A percentile compares a stretch with the other conserved stretches of the same genome.
Evolutionary conservation across 148 eudicot species (phyloP).

Genomic region (Tetragonia tetragonoides): DNA sequence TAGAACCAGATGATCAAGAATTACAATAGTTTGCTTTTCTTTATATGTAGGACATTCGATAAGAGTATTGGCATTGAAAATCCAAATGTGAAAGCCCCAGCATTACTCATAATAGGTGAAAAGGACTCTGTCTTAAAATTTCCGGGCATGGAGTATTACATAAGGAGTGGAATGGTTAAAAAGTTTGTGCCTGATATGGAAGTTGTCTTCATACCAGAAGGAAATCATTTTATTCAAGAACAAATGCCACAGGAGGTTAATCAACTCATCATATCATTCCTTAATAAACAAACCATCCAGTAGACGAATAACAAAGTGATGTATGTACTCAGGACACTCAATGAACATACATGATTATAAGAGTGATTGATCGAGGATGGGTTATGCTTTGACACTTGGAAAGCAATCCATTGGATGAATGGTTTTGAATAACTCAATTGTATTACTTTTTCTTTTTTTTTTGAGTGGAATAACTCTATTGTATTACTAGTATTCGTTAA

Average conservation of each 20-base stretch:
- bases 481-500: no score
- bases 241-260: slow-evolving; percentile 42
- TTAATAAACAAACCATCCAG: slow-evolving; percentile 22
- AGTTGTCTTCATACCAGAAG: slow-evolving; percentile 28
- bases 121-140: slow-evolving; percentile 34
- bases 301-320: no score
- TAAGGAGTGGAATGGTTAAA: slow-evolving; percentile 30
- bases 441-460: no score
- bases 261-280: slow-evolving; percentile 34
- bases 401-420: no score
- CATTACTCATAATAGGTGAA: slow-evolving; percentile 39
- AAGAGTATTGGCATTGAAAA: slow-evolving; percentile 11
- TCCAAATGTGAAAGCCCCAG: slow-evolving; percentile 24
- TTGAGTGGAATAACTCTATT: no score
- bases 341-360: no score
- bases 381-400: no score
- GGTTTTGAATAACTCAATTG: no score
- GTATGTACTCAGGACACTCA: no score
- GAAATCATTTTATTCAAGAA: slow-evolving; percentile 44
- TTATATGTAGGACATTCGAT: slow-evolving; percentile 15
- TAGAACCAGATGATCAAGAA: no score
- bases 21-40: neutral
- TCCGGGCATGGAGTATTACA: slow-evolving; percentile 31
- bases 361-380: no score
- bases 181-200: slow-evolving; percentile 36